Evolutionary conservation across 257 asterid genomes (phyloP).

Genomic region (Solanum chaucha): DNA sequence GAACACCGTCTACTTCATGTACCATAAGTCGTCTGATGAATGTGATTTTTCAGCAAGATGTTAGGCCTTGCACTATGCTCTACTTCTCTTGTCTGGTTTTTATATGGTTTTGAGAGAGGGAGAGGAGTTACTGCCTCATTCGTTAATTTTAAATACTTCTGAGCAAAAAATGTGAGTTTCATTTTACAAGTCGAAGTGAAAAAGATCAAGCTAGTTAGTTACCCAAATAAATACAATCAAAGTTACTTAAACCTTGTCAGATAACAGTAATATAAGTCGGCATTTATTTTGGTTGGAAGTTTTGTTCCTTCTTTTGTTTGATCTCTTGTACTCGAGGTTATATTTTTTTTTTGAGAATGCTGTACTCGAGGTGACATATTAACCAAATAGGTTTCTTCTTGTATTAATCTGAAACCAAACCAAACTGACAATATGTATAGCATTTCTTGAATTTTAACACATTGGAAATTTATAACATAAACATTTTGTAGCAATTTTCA

Average conservation of each 20-base stretch:
- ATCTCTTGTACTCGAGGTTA: too few relatives aligned
- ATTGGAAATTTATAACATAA: neutral
- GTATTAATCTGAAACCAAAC: neutral
- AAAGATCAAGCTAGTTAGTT: too few relatives aligned
- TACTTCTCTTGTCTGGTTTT: neutral
- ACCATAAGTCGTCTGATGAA: neutral
- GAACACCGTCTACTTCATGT: neutral
- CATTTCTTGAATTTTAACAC: neutral
- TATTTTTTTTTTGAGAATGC: too few relatives aligned
- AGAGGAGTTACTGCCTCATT: neutral
- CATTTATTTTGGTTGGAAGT: too few relatives aligned
- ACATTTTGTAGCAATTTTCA: neutral
- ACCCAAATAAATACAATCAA: too few relatives aligned
- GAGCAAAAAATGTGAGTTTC: neutral
- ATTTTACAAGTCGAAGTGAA: neutral
- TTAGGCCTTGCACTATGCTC: neutral
- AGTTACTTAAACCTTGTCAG: too few relatives aligned
- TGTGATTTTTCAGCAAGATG: neutral
- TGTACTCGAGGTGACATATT: too few relatives aligned
- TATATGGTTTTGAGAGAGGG: neutral
- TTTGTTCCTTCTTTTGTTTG: too few relatives aligned
- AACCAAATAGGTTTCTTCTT: neutral
- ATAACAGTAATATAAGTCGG: too few relatives aligned
- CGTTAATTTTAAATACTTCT: neutral
- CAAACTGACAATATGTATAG: neutral